phyloP scores from a whole-genome alignment of 2,329 filamentous ascomycete species.

The Thelonectria discophora region DNA sequence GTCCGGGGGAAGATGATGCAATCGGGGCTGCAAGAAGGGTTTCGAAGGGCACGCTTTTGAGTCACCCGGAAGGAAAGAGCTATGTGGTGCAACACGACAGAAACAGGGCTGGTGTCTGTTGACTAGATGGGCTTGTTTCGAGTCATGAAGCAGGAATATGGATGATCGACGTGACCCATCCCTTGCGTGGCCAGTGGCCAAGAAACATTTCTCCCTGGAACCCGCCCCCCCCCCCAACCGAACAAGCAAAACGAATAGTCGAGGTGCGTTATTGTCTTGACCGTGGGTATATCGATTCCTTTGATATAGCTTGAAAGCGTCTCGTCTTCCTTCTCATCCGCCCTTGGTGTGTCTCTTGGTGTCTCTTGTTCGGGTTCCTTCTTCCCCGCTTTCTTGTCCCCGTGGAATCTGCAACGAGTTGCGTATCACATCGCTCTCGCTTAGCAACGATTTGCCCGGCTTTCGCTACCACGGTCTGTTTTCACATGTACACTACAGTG shows the following conservation, averaged over 20 bases:
- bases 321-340: constrained; percentile 21
- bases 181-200: neutral
- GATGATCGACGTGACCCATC: constrained; percentile 11
- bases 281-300: neutral
- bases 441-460: neutral
- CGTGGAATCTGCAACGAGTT: constrained; percentile 5
- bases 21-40: neutral
- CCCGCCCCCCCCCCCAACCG: neutral
- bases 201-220: constrained; percentile 1
- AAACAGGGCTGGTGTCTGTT: neutral
- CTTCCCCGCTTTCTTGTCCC: constrained; percentile 13
- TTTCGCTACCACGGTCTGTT: neutral
- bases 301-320: constrained; percentile 7
- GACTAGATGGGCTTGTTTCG: too few species aligned
- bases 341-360: neutral
- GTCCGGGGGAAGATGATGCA: neutral
- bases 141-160: neutral
- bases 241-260: neutral
- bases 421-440: constrained; percentile 18
- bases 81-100: constrained; percentile 4
- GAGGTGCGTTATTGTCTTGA: neutral
- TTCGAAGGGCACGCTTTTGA: neutral
- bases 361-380: neutral
- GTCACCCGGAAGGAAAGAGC: too few species aligned
- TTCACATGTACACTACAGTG: constrained; percentile 1